These are phyloP conservation scores for Xylariomycetidae sp. DNA, from an alignment of 2,329 filamentous ascomycete species.

Conservation along the genomic window DNA sequence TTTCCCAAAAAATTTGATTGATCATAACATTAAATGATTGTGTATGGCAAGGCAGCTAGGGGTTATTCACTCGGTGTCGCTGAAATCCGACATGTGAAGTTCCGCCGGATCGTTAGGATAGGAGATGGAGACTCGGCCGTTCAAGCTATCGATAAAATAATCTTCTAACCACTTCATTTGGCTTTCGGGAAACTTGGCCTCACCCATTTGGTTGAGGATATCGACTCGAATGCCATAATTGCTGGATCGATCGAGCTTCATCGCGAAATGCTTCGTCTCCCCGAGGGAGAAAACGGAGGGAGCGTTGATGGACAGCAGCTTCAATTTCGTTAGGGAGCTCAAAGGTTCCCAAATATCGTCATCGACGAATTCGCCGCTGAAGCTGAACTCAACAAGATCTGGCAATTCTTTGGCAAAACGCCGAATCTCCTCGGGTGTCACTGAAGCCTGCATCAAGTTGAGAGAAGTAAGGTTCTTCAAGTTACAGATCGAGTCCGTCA, in stretches of 20 bases:
- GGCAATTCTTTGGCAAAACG: slow-evolving; percentile 39
- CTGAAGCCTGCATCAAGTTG: slow-evolving; percentile 45
- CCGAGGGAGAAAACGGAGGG: slow-evolving; percentile 49
- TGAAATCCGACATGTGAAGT: slow-evolving; percentile 31
- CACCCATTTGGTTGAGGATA: slow-evolving; percentile 28
- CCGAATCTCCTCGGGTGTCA: slow-evolving; percentile 45
- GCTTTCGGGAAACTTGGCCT: slow-evolving; percentile 19
- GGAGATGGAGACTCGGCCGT: slow-evolving; percentile 29
- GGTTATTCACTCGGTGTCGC: too few relatives aligned
- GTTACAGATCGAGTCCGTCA: slow-evolving; percentile 40
- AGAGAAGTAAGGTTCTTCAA: slow-evolving; percentile 49
- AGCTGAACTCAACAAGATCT: slow-evolving; percentile 50
- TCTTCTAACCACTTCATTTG: slow-evolving; percentile 21
- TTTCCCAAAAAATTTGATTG: too few relatives aligned
- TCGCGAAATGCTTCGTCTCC: slow-evolving; percentile 41
- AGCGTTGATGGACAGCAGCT: slow-evolving; percentile 48
- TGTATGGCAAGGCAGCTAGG: too few relatives aligned
- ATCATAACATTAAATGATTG: too few relatives aligned
- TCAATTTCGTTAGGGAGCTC: slow-evolving; percentile 39
- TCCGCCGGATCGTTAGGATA: slow-evolving; percentile 31
- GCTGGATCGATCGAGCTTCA: slow-evolving; percentile 23
- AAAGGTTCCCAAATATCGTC: slow-evolving; percentile 35
- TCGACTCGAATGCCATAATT: slow-evolving; percentile 28
- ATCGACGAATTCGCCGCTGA: slow-evolving; percentile 52
- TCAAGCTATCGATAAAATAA: slow-evolving; percentile 19